Evolutionary conservation across 805 yeast species (phyloP), one percentile per base, ranked within the genome.

Genomic region (Candida suzukii): DNA sequence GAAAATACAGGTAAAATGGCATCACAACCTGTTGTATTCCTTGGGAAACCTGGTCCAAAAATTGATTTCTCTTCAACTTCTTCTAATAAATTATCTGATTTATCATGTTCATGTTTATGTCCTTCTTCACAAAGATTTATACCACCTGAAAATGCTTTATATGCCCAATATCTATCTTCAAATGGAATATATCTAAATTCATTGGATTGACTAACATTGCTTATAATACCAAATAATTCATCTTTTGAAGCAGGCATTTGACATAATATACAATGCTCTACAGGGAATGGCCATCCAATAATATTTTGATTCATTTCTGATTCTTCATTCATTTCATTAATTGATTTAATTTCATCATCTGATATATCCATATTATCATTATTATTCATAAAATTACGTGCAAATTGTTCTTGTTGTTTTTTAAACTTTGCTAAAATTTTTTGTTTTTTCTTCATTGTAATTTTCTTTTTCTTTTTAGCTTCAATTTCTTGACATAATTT

Each of bases 351-450:
- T 19, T 55, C 61, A 21, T 65, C 73, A 58, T 67, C 67, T 31
- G 68, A 78, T 10, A 59, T 60, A 41, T 72, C 80, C 45, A 64
- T 61, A 34, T 50, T 42, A 29, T 65, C 53, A 35, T 56, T 57
- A 35, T 56, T 57, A 30, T 22, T 12, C 19, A 60, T 49, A 47
- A 77, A 71, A 24, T 74, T 71, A 42, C 76, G 76, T 24, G 83
- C 75, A 62, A 91, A 93, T 63, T 70, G 73, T 30, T 75, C 69
- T 56, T 91, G 98, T 51, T 88, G 95, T 47, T 74, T 76, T 48
- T 82, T 84, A 55, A 91, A 75, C 44, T 82, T 86, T 1, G 83
- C 91, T 72, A 91, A 60, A 26, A 90, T 70, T 50, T 78, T 82
- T 1, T 73, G 74, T 50, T 79, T 83, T 48, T 90, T 76, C 44